Conservation (phyloP, 768 basidiomycete genomes). For the Pleurotus eryngii region DNA sequence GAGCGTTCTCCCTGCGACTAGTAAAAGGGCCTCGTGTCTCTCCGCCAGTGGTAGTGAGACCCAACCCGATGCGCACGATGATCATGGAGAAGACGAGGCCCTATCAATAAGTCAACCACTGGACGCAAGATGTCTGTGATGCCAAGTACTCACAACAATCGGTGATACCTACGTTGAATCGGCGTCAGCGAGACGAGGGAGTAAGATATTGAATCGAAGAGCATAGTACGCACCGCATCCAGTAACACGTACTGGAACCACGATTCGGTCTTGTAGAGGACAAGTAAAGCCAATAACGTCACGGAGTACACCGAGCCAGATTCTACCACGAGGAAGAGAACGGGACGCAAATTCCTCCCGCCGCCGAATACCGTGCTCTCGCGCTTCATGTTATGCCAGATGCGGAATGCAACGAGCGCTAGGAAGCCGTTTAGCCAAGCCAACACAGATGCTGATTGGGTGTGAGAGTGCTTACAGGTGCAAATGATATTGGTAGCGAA, state of each 20-base stretch:
- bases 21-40: neutral
- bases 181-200: too few relatives aligned
- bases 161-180: conserved; percentile 15
- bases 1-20: neutral
- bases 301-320: conserved; percentile 34
- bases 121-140: neutral
- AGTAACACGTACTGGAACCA: conserved; percentile 35
- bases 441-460: too few relatives aligned
- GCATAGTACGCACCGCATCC: conserved; percentile 26
- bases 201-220: too few relatives aligned
- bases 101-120: conserved; percentile 5
- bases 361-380: conserved; percentile 18
- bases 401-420: conserved; percentile 29
- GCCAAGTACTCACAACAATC: conserved; percentile 17
- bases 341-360: conserved; percentile 22
- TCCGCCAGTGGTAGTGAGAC: conserved; percentile 21
- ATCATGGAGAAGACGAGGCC: conserved; percentile 38
- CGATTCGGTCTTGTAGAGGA: conserved; percentile 27
- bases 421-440: neutral
- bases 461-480: conserved; percentile 20
- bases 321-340: conserved; percentile 33
- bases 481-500: conserved; percentile 35
- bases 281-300: conserved; percentile 27
- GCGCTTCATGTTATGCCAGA: conserved; percentile 29
- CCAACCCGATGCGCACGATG: conserved; percentile 36